Evolutionary conservation across 2,329 filamentous ascomycete genomes (phyloP), one percentile per base, ranked within the genome.

Genomic region (Colletotrichum musicola): DNA sequence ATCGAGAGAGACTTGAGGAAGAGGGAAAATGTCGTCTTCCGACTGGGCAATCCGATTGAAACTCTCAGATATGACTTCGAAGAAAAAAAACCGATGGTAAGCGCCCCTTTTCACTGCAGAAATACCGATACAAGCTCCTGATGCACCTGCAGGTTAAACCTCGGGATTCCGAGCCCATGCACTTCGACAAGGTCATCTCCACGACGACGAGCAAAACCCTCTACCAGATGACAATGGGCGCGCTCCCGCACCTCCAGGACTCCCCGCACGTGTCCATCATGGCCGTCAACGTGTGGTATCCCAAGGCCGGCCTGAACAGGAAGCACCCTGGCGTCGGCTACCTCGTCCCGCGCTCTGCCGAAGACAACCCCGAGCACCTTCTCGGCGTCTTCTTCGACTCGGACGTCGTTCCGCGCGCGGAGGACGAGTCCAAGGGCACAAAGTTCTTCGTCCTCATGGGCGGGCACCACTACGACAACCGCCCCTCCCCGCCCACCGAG

Each of bases 331-430:
- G 95, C 18, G 97, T 98, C 77, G 96, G 96, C 72, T 98, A 98
- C 79, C 88, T 99, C 5, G 92, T 99, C 68, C 95, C 96, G 1
- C 89, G 90, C 68, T 90, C 90, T 16, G 85, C 93, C 1, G 86
- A 90, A 3, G 85, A 93, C 72, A 97, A 97, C 77, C 92, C 93
- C 1, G 93, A 97, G 78, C 88, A 89, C 70, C 93, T 92, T 0
- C 89, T 99, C 6, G 96, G 96, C 71, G 95, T 98, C 60, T 92
- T 98, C 69, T 98, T 98, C 79, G 94, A 97, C 79, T 93, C 90
- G 2, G 90, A 93, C 71, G 86, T 81, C 35, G 71, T 76, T 62
- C 71, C 73, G 50, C 74, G 79, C 56, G 81, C 4, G 18, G 18
- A 79, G 80, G 69, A 79, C 79, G 69, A 68, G 35, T n/a, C 72